phyloP scores from a whole-genome alignment of 2,329 filamentous ascomycete species.

The Fusarium sp. region DNA sequence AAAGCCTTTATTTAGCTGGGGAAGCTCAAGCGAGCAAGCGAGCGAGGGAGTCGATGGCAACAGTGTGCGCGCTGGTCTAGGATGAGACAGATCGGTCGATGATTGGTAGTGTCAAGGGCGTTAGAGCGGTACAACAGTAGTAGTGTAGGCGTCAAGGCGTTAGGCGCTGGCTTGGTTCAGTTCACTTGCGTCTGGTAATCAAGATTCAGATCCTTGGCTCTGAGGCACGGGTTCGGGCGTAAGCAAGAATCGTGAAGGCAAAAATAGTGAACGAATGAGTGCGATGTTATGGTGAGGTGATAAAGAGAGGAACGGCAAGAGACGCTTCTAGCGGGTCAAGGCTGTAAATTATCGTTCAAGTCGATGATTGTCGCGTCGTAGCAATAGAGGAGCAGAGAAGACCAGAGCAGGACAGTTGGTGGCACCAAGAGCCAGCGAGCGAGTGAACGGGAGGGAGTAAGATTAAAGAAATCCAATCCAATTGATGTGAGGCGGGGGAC shows the following conservation, averaged over 20 bases:
- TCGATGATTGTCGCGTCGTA: conserved; percentile 20
- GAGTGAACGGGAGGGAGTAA: conserved; percentile 28
- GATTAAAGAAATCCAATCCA: conserved; percentile 31
- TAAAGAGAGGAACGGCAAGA: conserved; percentile 2
- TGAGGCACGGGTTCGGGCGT: conserved; percentile 27
- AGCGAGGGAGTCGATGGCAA: conserved; percentile 35
- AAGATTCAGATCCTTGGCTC: conserved; percentile 18
- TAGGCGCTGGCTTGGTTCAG: conserved; percentile 32
- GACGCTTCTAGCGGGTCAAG: conserved; percentile 6
- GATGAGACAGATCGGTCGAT: conserved; percentile 41
- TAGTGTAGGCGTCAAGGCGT: conserved; percentile 35
- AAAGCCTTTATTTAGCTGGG: conserved; percentile 29
- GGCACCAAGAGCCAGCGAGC: conserved; percentile 28
- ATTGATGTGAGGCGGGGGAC: conserved; percentile 30
- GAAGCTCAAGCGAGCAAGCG: conserved; percentile 21
- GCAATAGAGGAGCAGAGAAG: conserved; percentile 24
- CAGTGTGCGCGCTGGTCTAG: conserved; percentile 35
- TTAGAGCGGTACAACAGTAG: conserved; percentile 16
- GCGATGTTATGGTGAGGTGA: conserved; percentile 3
- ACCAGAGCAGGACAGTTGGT: conserved; percentile 11
- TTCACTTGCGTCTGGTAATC: background rate
- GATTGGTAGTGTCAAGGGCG: conserved; percentile 43
- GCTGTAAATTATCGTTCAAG: conserved; percentile 25
- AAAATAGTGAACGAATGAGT: background rate
- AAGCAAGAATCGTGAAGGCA: conserved; percentile 16